A percentile compares a stretch with the other conserved stretches of the same genome.
These are phyloP conservation scores for Silene latifolia DNA, from an alignment of 148 eudicot species.

Conservation along the genomic window DNA sequence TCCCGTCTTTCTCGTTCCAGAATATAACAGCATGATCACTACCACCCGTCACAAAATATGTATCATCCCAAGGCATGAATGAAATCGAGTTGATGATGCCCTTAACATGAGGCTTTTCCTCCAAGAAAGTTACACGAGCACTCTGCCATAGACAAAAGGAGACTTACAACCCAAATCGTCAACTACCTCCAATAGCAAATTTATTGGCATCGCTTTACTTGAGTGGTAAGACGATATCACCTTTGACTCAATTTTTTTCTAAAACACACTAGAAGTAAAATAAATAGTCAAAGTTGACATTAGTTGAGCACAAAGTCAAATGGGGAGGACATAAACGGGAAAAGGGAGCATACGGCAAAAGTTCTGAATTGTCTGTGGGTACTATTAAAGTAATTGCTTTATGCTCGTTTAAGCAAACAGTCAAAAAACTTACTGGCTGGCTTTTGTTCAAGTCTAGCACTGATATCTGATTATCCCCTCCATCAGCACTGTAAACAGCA, in stretches of 20 bases:
- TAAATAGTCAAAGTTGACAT: neutral
- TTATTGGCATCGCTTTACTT: no score
- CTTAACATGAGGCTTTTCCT: conserved; percentile 79
- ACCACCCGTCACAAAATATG: conserved; percentile 75
- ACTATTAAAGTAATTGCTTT: neutral
- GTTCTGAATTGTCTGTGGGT: neutral
- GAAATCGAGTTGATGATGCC: conserved; percentile 79
- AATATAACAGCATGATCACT: conserved; percentile 90
- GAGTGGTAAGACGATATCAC: no score
- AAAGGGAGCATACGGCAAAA: neutral
- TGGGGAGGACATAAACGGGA: neutral
- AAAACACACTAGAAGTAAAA: no score
- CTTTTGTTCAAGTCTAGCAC: conserved; percentile 66
- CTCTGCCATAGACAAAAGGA: conserved; percentile 38
- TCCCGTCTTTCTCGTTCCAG: conserved; percentile 65
- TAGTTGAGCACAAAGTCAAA: neutral
- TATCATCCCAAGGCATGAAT: conserved; percentile 91
- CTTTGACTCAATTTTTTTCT: no score
- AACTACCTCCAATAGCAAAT: no score
- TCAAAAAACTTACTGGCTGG: conserved; percentile 40
- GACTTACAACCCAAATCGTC: conserved; percentile 1
- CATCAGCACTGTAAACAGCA: conserved; percentile 83
- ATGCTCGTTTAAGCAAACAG: conserved; percentile 1
- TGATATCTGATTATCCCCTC: conserved; percentile 86
- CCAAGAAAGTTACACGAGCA: conserved; percentile 62